Percentiles rank a stretch among this genome's conserved stretches.
Evolutionary conservation across 2,329 filamentous ascomycete genomes (phyloP).

Genomic region (Verticillium klebahnii): DNA sequence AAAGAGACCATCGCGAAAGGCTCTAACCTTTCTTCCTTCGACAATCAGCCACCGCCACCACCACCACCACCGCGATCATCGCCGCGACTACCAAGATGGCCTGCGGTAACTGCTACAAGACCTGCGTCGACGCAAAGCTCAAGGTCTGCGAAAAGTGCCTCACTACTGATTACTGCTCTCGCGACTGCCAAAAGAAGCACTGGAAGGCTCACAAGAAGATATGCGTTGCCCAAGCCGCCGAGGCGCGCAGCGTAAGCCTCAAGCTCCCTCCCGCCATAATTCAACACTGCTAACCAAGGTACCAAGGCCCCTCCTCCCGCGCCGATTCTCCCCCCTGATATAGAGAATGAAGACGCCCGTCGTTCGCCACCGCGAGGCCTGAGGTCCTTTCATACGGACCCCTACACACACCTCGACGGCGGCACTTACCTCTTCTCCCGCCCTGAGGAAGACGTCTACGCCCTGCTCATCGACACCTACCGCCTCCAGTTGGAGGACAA

Average conservation of each 20-base stretch:
- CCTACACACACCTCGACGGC: conserved; percentile 34
- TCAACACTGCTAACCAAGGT: too few species aligned
- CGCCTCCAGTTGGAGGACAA: conserved; percentile 39
- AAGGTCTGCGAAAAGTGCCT: conserved; percentile 42
- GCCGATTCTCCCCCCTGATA: neutral
- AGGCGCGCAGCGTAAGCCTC: too few species aligned
- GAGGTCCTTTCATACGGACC: conserved; percentile 16
- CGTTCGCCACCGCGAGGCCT: conserved; percentile 21
- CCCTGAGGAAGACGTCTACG: conserved; percentile 37
- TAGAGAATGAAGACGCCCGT: neutral
- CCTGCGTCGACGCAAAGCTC: conserved; percentile 19
- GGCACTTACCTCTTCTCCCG: conserved; percentile 38
- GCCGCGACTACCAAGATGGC: neutral
- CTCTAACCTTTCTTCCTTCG: too few species aligned
- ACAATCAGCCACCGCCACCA: too few species aligned
- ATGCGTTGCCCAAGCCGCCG: neutral
- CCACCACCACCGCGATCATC: neutral
- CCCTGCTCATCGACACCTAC: conserved; percentile 42
- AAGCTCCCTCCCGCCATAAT: too few species aligned
- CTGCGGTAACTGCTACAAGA: conserved; percentile 24
- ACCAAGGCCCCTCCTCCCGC: neutral
- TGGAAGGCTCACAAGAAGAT: neutral
- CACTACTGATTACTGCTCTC: conserved; percentile 14
- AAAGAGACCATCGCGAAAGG: too few species aligned
- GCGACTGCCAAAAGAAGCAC: neutral